phyloP scores from a whole-genome alignment of 2,329 filamentous ascomycete genomes.

The Xylaria sp. region DNA sequence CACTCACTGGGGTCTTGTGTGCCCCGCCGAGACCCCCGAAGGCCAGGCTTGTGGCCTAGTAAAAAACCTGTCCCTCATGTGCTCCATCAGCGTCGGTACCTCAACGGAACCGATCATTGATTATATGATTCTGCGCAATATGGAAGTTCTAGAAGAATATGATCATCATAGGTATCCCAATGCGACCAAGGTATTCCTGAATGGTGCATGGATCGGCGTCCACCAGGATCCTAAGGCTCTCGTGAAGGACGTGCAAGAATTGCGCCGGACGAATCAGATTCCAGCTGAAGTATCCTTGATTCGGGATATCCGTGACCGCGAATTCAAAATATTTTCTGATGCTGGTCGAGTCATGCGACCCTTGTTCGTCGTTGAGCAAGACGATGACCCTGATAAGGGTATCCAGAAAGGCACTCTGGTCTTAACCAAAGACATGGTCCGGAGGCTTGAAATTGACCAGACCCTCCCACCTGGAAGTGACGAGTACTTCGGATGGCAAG shows the following conservation, averaged over 20 bases:
- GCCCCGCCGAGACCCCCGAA: slow-evolving; percentile 96
- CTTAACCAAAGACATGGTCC: slow-evolving; percentile 84
- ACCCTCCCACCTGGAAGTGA: slow-evolving; percentile 69
- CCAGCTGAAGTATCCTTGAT: slow-evolving; percentile 94
- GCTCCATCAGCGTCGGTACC: slow-evolving; percentile 95
- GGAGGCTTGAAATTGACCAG: slow-evolving; percentile 78
- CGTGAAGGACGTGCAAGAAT: slow-evolving; percentile 79
- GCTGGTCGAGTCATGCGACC: slow-evolving; percentile 95
- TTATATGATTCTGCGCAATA: slow-evolving; percentile 94
- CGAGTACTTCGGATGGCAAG: slow-evolving; percentile 85
- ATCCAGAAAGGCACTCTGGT: slow-evolving; percentile 75
- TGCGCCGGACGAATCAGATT: slow-evolving; percentile 84
- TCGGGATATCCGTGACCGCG: slow-evolving; percentile 93
- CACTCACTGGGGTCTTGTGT: slow-evolving; percentile 98
- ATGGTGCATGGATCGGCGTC: slow-evolving; percentile 97
- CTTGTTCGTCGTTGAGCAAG: slow-evolving; percentile 91
- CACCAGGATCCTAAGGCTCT: slow-evolving; percentile 89
- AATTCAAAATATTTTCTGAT: slow-evolving; percentile 99
- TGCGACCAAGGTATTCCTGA: slow-evolving; percentile 97
- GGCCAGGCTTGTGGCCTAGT: slow-evolving; percentile 98
- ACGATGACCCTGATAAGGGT: slow-evolving; percentile 75
- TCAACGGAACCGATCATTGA: slow-evolving; percentile 90
- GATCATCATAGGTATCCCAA: slow-evolving; percentile 86
- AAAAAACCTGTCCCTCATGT: slow-evolving; percentile 98
- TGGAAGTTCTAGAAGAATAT: slow-evolving; percentile 97